Base-by-base conservation (phyloP, 2,329 filamentous ascomycete species). In the Cytospora chrysosperma region DNA sequence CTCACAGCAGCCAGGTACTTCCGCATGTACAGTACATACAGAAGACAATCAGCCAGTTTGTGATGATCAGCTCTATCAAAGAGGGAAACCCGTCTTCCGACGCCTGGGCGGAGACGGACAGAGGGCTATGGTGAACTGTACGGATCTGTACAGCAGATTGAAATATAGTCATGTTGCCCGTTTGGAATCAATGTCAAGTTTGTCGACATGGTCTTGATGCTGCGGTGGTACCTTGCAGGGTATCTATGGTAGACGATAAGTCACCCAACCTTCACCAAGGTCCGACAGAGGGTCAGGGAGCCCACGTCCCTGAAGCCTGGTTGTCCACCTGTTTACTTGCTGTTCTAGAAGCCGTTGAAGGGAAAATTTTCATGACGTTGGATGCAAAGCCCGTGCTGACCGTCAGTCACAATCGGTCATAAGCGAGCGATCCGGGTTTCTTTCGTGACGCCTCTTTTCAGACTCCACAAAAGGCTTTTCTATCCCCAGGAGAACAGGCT, bases 391-490 rank as follows among this genome's bases (percentile, higher is more conserved):
- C 37, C 52, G 56, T 43, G 57, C 56, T 60, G 56, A 63, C 61
- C 56, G 61, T 65, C 53, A 57, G 61, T 65, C 53, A 57, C 37
- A 61, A 56, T 61, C 64, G 64, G 64, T 65, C 64, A 65, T 65
- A 55, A 63, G 64, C 64, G 64, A 61, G 57, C 43, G 61, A 66
- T 64, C 64, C 64, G 64, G 57, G 50, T 66, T 64, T 66, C 59
- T 66, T 66, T 66, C 64, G 64, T 66, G 64, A 63, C 61, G 61
- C 61, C 59, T 56, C 32, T 63, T 54, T 56, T 55, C 64, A 53
- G 54, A 49, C 57, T 53, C 64, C 64, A 66, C 64, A 63, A n/a
- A n/a, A 56, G 61, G 51, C 61, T 63, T 54, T 51, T 43, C 32
- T 54, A 34, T 60, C 56, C 62, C 64, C 61, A 65, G 64, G 57